Conservation (phyloP, 1,139 yeast species). For the Spencermartinsiella ligniputridi region DNA sequence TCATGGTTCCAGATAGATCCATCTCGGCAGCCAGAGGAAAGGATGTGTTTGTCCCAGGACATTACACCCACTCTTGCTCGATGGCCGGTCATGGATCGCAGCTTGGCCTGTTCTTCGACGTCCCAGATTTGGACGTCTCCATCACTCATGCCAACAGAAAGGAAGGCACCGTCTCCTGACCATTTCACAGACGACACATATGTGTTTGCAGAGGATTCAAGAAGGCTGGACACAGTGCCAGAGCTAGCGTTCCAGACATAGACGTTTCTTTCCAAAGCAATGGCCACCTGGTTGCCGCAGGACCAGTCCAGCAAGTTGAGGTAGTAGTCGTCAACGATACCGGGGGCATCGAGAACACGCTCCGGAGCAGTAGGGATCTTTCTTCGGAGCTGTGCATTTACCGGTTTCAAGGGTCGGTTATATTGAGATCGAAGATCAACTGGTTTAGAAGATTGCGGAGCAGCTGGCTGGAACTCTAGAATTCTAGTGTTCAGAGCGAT, state of each 20-base stretch:
- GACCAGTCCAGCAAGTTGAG: slow-evolving; percentile 90
- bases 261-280: slow-evolving; percentile 79
- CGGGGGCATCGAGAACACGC: slow-evolving; percentile 94
- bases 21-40: slow-evolving; percentile 78
- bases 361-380: slow-evolving; percentile 87
- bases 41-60: slow-evolving; percentile 77
- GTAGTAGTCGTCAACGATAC: slow-evolving; percentile 88
- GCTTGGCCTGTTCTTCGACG: slow-evolving; percentile 65
- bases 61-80: slow-evolving; percentile 77
- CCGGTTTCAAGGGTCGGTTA: slow-evolving; percentile 43
- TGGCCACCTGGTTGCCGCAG: slow-evolving; percentile 72
- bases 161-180: slow-evolving; percentile 88
- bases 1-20: slow-evolving; percentile 89
- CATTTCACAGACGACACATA: slow-evolving; percentile 75
- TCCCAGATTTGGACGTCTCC: slow-evolving; percentile 95
- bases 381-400: slow-evolving; percentile 52
- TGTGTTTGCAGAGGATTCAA: slow-evolving; percentile 45
- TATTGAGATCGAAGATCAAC: slow-evolving; percentile 45
- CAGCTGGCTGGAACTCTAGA: slow-evolving; percentile 78
- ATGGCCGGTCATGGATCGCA: slow-evolving; percentile 74
- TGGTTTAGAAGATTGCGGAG: slow-evolving; percentile 69
- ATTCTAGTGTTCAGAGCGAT: slow-evolving; percentile 79
- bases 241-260: slow-evolving; percentile 91
- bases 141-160: slow-evolving; percentile 79
- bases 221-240: slow-evolving; percentile 70